These are phyloP conservation scores for Globisporangium abappressorium DNA, from an alignment of 352 stramenopile species.

Conservation along the genomic window DNA sequence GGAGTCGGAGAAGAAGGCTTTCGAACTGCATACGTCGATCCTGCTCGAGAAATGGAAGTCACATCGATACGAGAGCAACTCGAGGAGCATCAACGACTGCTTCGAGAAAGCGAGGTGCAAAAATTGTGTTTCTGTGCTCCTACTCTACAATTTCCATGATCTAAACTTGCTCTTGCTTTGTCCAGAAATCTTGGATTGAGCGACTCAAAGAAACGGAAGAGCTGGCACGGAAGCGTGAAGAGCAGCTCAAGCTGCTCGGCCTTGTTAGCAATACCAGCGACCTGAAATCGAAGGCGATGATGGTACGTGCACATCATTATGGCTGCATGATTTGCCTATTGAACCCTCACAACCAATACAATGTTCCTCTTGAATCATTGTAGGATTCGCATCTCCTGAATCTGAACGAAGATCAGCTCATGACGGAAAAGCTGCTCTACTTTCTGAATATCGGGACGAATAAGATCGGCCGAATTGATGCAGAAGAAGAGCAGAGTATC, in stretches of 20 bases:
- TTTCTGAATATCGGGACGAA: conserved; percentile 62
- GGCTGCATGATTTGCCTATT: neutral
- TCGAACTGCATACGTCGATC: conserved; percentile 28
- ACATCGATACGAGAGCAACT: conserved; percentile 66
- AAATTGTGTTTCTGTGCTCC: neutral
- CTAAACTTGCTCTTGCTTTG: neutral
- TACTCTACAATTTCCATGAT: neutral
- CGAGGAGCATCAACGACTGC: conserved; percentile 71
- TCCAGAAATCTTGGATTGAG: conserved; percentile 79
- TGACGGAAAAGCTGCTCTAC: conserved; percentile 83
- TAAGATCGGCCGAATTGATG: conserved; percentile 63
- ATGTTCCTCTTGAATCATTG: neutral
- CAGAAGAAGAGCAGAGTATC: conserved; percentile 67
- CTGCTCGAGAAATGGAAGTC: conserved; percentile 54
- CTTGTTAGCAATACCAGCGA: conserved; percentile 59
- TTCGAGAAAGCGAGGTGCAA: conserved; percentile 72
- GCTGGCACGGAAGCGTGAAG: conserved; percentile 72
- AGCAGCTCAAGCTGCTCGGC: conserved; percentile 69
- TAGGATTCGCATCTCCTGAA: conserved; percentile 82
- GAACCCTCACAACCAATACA: neutral
- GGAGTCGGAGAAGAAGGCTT: conserved; percentile 22
- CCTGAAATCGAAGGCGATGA: conserved; percentile 52
- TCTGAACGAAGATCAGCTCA: conserved; percentile 84
- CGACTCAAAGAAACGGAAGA: conserved; percentile 80
- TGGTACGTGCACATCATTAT: conserved; percentile 17